Conservation (phyloP, 768 basidiomycete species). For the Cubamyces sp. region DNA sequence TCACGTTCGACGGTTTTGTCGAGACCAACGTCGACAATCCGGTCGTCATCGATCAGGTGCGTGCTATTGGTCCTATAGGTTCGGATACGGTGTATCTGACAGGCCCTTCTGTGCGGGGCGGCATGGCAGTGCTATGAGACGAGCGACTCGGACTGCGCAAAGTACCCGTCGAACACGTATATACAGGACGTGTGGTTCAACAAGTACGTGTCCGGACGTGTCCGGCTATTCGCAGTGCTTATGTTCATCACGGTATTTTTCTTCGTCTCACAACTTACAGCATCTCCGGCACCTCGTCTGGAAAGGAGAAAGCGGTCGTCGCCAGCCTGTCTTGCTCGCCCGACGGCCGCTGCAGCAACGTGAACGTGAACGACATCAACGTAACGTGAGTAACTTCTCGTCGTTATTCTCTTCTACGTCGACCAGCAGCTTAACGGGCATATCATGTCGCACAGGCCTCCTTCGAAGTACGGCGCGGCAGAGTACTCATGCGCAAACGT, state of each 20-base stretch:
- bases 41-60: slow-evolving; percentile 60
- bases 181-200: slow-evolving; percentile 63
- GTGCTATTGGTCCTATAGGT: neutral
- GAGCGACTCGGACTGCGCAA: slow-evolving; percentile 48
- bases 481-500: slow-evolving; percentile 59
- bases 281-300: slow-evolving; percentile 60
- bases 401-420: neutral
- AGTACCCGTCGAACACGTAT: slow-evolving; percentile 56
- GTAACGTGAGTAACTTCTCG: slow-evolving; percentile 43
- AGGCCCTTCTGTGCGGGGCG: neutral
- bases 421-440: neutral
- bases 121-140: slow-evolving; percentile 51
- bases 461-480: slow-evolving; percentile 45
- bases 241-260: slow-evolving; percentile 1
- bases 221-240: neutral
- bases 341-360: slow-evolving; percentile 51
- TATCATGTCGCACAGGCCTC: slow-evolving; percentile 30
- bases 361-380: slow-evolving; percentile 50
- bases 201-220: slow-evolving; percentile 38
- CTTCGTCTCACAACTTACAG: slow-evolving; percentile 32
- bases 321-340: slow-evolving; percentile 61
- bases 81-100: neutral
- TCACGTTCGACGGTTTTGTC: slow-evolving; percentile 56
- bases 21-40: slow-evolving; percentile 62
- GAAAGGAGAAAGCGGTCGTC: slow-evolving; percentile 49